Percentiles rank a stretch among this genome's conserved stretches.
These are phyloP conservation scores for Rhododendron mucronatum DNA, from an alignment of 148 eudicot genomes.

Conservation along the genomic window DNA sequence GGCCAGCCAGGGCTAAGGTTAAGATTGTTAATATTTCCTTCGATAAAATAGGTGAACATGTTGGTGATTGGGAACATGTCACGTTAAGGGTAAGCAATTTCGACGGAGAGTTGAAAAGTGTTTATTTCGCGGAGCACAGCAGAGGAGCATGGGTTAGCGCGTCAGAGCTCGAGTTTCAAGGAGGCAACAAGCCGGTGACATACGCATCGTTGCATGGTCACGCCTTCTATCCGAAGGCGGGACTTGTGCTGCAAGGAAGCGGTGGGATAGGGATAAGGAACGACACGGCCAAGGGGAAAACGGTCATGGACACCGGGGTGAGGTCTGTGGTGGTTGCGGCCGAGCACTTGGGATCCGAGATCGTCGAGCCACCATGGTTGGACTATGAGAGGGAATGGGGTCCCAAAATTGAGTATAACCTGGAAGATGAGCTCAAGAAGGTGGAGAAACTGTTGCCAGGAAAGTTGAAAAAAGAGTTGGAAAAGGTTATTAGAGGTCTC, in stretches of 20 bases:
- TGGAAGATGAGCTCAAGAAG: constrained; percentile 11
- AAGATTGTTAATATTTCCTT: constrained; percentile 8
- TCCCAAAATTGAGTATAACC: constrained; percentile 8
- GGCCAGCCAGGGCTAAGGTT: constrained; percentile 20
- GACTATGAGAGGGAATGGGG: constrained; percentile 24
- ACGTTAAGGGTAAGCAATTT: constrained; percentile 25
- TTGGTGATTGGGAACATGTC: constrained; percentile 36
- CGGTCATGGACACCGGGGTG: constrained; percentile 7
- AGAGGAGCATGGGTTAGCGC: constrained; percentile 18
- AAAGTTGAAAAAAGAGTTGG: constrained; percentile 4
- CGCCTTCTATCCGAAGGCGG: constrained; percentile 12
- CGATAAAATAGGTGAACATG: constrained; percentile 23
- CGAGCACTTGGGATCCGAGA: constrained; percentile 3
- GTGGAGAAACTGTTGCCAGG: constrained; percentile 10
- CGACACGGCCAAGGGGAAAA: constrained; percentile 13
- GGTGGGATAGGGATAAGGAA: constrained; percentile 17
- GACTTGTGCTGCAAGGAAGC: constrained; percentile 11
- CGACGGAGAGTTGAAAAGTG: constrained; percentile 19
- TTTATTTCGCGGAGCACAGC: constrained; percentile 23
- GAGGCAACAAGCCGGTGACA: constrained; percentile 17
- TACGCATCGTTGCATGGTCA: constrained; percentile 16
- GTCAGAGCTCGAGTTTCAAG: constrained; percentile 19
- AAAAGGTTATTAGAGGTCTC: constrained; percentile 6
- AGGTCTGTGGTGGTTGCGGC: constrained; percentile 11
- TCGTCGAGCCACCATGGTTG: constrained; percentile 27